These are phyloP conservation scores for Albizia julibrissin DNA, from an alignment of 306 rosid genomes.

Conservation along the genomic window DNA sequence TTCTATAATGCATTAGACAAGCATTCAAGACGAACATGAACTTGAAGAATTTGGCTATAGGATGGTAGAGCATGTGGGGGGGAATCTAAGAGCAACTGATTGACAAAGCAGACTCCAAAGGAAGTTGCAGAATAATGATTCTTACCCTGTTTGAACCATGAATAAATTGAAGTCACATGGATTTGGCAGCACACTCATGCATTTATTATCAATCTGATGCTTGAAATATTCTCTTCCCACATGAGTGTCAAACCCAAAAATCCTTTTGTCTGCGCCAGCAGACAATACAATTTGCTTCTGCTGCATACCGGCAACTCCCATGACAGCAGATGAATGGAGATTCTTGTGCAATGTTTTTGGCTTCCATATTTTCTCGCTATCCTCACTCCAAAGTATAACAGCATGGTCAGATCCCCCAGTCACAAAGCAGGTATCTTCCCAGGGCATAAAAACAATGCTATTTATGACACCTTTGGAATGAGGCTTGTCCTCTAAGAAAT, in stretches of 20 bases:
- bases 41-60: constrained; percentile 1
- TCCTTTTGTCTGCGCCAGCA: constrained; percentile 89
- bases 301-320: constrained; percentile 95
- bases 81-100: not conserved
- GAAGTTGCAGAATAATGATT: not conserved
- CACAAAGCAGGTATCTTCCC: constrained; percentile 72
- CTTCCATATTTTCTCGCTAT: constrained; percentile 68
- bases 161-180: constrained; percentile 89
- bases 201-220: constrained; percentile 93
- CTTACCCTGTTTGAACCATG: constrained; percentile 96
- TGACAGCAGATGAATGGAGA: constrained; percentile 92
- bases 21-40: not conserved
- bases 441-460: constrained; percentile 77
- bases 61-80: constrained; percentile 3
- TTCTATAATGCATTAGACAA: not conserved
- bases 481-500: constrained; percentile 80
- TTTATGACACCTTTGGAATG: constrained; percentile 93
- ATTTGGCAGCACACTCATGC: constrained; percentile 96
- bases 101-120: constrained; percentile 11
- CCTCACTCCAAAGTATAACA: constrained; percentile 83
- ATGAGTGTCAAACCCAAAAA: constrained; percentile 67
- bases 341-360: constrained; percentile 80
- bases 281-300: constrained; percentile 85
- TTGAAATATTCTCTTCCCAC: constrained; percentile 74
- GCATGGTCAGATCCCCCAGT: constrained; percentile 98